These are phyloP conservation scores for Pichia californica DNA, from an alignment of 805 yeast genomes.

Conservation along the genomic window DNA sequence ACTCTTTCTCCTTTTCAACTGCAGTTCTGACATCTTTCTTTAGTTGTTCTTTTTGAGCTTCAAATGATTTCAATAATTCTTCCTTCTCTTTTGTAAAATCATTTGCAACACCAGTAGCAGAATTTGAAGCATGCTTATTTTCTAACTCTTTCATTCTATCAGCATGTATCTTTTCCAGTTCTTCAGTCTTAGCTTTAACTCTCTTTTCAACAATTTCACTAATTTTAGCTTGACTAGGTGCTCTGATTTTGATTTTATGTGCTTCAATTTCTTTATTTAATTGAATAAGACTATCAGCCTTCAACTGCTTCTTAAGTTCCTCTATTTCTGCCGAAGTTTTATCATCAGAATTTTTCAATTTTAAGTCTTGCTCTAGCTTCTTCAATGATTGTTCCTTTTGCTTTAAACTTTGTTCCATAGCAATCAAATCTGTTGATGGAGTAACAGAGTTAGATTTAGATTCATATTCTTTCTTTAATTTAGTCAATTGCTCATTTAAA, in stretches of 20 bases:
- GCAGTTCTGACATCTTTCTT: constrained; percentile 42
- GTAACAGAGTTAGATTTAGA: neutral
- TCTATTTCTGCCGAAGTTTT: constrained; percentile 21
- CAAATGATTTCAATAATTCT: constrained; percentile 18
- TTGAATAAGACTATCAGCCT: constrained; percentile 26
- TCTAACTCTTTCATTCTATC: constrained; percentile 15
- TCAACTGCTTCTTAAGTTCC: constrained; percentile 14
- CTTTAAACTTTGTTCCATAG: constrained; percentile 13
- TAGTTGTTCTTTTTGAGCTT: constrained; percentile 30
- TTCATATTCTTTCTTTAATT: constrained; percentile 3
- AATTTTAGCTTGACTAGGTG: constrained; percentile 33
- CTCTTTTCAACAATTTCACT: constrained; percentile 31
- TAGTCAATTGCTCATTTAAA: constrained; percentile 1
- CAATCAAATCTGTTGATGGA: constrained; percentile 11
- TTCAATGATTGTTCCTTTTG: constrained; percentile 18
- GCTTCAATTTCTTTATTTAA: constrained; percentile 25
- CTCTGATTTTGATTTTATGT: constrained; percentile 31
- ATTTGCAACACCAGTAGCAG: constrained; percentile 2
- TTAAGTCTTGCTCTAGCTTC: constrained; percentile 17
- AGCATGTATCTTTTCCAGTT: constrained; percentile 28
- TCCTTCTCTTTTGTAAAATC: constrained; percentile 16
- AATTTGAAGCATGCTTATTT: neutral
- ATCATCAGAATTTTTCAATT: constrained; percentile 12
- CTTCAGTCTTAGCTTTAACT: constrained; percentile 28
- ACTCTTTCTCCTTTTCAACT: constrained; percentile 51